Conservation (phyloP, 441 rosid species). For the Corymbia calophylla region DNA sequence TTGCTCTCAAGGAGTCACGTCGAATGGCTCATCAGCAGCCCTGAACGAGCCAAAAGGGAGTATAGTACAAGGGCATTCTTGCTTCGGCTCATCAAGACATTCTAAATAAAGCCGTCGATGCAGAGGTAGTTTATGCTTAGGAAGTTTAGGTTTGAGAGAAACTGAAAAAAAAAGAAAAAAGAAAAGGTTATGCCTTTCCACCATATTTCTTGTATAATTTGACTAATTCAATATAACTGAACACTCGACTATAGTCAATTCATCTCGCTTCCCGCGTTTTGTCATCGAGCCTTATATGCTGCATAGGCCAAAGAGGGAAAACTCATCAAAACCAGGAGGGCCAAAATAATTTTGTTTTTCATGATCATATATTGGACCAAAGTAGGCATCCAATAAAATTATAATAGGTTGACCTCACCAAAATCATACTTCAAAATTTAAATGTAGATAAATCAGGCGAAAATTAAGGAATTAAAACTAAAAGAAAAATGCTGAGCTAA, state of each 20-base stretch:
- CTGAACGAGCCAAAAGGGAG: slow-evolving; percentile 68
- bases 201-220: neutral
- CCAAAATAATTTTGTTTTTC: no score
- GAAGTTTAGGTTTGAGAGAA: neutral
- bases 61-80: slow-evolving; percentile 65
- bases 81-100: slow-evolving; percentile 35
- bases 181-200: neutral
- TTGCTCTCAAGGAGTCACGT: slow-evolving; percentile 35
- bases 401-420: neutral
- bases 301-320: neutral
- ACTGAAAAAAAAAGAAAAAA: neutral
- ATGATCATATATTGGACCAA: neutral
- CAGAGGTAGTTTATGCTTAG: neutral
- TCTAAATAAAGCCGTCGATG: slow-evolving; percentile 13
- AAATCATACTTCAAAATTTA: neutral
- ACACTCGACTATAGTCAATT: neutral
- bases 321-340: neutral
- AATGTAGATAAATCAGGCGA: neutral
- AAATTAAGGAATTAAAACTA: neutral
- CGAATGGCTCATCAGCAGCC: slow-evolving; percentile 46
- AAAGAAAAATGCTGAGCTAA: neutral
- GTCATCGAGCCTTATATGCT: neutral
- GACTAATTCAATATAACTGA: neutral
- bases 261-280: neutral
- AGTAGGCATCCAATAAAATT: neutral